Conservation (phyloP, 1,284 basidiomycete genomes). For the Ceratobasidium sp. region DNA sequence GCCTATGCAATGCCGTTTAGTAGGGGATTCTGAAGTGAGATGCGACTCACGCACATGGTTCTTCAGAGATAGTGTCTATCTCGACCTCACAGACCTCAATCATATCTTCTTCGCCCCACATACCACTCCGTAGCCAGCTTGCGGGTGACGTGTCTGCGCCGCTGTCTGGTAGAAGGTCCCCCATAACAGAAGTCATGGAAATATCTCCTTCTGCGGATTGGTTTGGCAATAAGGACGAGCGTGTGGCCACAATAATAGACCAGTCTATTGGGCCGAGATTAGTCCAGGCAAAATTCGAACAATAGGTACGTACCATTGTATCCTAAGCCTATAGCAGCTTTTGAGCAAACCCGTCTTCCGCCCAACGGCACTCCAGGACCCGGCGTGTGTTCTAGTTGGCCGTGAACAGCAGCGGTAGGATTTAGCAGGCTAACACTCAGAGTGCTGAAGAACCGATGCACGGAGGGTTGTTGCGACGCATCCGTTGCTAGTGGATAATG, state of each 20-base stretch:
- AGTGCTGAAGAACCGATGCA: conserved; percentile 18
- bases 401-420: conserved; percentile 25
- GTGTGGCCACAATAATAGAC: conserved; percentile 74
- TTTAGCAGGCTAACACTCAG: conserved; percentile 27
- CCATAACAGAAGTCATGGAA: conserved; percentile 52
- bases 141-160: conserved; percentile 63
- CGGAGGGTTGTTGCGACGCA: background rate
- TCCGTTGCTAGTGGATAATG: conserved; percentile 12
- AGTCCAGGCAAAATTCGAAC: background rate
- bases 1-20: conserved; percentile 53
- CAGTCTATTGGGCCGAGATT: conserved; percentile 60
- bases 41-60: conserved; percentile 59
- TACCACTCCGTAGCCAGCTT: conserved; percentile 66
- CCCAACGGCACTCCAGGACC: conserved; percentile 52
- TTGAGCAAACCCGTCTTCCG: conserved; percentile 66
- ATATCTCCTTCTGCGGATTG: conserved; percentile 49
- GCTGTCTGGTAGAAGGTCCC: conserved; percentile 55
- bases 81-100: conserved; percentile 75
- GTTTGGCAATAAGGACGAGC: conserved; percentile 65
- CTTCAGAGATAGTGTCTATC: conserved; percentile 63
- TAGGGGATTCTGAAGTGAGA: conserved; percentile 45
- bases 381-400: conserved; percentile 13
- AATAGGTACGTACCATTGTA: conserved; percentile 67
- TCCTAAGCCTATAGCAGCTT: conserved; percentile 72
- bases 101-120: conserved; percentile 70